Evolutionary conservation across 1,284 basidiomycete species (phyloP).

Genomic region (Boletus smithii): DNA sequence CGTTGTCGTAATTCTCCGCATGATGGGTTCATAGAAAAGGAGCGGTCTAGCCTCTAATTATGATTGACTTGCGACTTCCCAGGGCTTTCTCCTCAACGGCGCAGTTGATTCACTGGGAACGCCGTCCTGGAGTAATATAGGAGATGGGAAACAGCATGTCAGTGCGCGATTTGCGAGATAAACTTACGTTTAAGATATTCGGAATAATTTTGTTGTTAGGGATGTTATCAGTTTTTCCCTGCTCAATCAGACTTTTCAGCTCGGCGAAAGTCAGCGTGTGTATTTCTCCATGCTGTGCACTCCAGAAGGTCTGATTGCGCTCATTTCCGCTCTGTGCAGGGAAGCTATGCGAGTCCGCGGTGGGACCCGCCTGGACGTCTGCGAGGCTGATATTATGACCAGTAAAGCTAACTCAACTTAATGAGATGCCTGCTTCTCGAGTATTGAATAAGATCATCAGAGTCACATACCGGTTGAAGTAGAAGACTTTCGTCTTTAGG

Average conservation of each 20-base stretch:
- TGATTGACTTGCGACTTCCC: slow-evolving; percentile 41
- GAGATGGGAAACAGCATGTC: slow-evolving; percentile 5
- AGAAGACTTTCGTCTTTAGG: slow-evolving; percentile 59
- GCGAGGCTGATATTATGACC: slow-evolving; percentile 23
- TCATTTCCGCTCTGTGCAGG: slow-evolving; percentile 24
- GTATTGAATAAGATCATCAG: slow-evolving; percentile 2
- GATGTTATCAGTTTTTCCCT: slow-evolving; percentile 66
- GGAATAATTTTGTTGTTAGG: slow-evolving; percentile 74
- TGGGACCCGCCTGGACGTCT: slow-evolving; percentile 16
- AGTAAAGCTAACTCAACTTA: slow-evolving; percentile 35
- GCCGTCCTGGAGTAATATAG: slow-evolving; percentile 38
- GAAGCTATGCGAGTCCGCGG: slow-evolving; percentile 10
- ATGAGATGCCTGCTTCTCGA: slow-evolving; percentile 8
- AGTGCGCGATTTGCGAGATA: neutral
- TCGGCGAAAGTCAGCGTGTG: slow-evolving; percentile 60
- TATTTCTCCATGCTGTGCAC: slow-evolving; percentile 31
- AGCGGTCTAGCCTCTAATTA: slow-evolving; percentile 21
- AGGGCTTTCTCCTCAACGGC: slow-evolving; percentile 55
- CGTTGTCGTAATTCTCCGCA: slow-evolving; percentile 18
- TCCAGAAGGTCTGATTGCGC: slow-evolving; percentile 5
- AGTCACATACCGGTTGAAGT: slow-evolving; percentile 60
- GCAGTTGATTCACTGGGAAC: slow-evolving; percentile 53
- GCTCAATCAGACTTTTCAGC: slow-evolving; percentile 64
- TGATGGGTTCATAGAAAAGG: slow-evolving; percentile 3
- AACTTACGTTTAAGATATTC: slow-evolving; percentile 56